These are phyloP conservation scores for Davidsoniella australis DNA, from an alignment of 2,329 filamentous ascomycete species.

Conservation along the genomic window DNA sequence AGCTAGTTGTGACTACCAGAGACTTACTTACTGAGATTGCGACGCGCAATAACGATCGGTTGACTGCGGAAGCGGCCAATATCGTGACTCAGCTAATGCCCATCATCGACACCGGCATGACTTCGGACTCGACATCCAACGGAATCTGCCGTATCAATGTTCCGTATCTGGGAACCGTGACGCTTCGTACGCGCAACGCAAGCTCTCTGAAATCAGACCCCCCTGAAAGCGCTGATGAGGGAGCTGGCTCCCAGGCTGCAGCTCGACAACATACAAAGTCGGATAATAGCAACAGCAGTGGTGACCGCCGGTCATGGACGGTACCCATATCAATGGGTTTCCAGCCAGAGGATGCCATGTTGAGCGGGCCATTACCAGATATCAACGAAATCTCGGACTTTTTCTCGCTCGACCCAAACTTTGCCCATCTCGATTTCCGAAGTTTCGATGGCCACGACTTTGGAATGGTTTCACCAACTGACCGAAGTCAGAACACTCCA, in stretches of 20 bases:
- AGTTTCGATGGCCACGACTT: conserved; percentile 12
- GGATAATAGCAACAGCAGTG: no score
- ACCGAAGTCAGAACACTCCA: neutral
- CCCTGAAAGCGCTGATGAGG: neutral
- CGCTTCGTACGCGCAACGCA: conserved; percentile 20
- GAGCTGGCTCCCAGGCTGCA: neutral
- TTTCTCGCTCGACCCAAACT: conserved; percentile 11
- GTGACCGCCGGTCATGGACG: neutral
- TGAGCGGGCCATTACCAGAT: neutral
- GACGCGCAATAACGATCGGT: conserved; percentile 22
- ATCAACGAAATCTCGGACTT: conserved; percentile 4
- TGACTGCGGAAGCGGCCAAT: conserved; percentile 25
- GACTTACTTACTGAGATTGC: conserved; percentile 25
- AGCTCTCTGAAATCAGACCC: neutral
- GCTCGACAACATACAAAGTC: no score
- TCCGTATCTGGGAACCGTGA: conserved; percentile 30
- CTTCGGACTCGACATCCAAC: conserved; percentile 6
- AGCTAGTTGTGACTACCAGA: conserved; percentile 21
- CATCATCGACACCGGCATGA: conserved; percentile 20
- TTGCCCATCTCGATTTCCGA: conserved; percentile 5
- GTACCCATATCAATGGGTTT: neutral
- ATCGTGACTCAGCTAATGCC: conserved; percentile 28
- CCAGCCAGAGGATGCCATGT: neutral
- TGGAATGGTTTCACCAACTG: conserved; percentile 6
- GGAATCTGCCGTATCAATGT: conserved; percentile 24